Base-by-base conservation (phyloP, 768 basidiomycete species). In the Mycena rebaudengoi region DNA sequence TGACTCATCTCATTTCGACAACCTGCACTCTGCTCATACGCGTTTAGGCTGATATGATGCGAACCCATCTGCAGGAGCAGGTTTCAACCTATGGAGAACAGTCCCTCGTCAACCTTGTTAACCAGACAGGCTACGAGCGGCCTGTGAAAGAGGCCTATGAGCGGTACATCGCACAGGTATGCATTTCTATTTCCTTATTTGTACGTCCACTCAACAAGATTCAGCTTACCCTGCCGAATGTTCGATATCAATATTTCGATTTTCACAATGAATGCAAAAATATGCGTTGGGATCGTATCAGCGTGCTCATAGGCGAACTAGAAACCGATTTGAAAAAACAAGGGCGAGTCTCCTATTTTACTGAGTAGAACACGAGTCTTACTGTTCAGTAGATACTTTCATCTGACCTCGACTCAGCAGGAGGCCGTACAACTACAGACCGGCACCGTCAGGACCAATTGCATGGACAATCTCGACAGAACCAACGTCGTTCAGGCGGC, bases 101-200 rank as follows among this genome's bases (percentile, higher is more conserved):
- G 68, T 85, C 81, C 64, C 79, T 98, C 60, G 90, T 99, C 67
- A 99, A 94, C 74, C 85, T 99, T 40, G 90, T 99, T 64, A 98
- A 99, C 74, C 91, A 95, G 69, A 92, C 93, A 69, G 97, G 98
- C 0, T 82, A 94, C 75, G 98, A 99, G 78, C 87, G 89, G 66
- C 95, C 94, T 13, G 86, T 99, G 68, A 99, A 99, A 80, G 97
- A 98, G 62, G 95, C 93, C 0, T 98, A 92, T 72, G 98, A 99
- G 74, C 86, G 87, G 29, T 84, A 89, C 61, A 74, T 98, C 37
- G 78, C 83, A 8, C 83, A 91, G 77, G 90, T 91, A 62, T 60
- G 79, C 69, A 30, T 64, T 29, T 23, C 13, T 16, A 16, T 18
- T 25, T 49, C 39, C 28, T 45, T 45, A 67, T 25, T 50, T 62